phyloP scores from a whole-genome alignment of 176 grass and related monocot species.

The Aegilops tauschii region DNA sequence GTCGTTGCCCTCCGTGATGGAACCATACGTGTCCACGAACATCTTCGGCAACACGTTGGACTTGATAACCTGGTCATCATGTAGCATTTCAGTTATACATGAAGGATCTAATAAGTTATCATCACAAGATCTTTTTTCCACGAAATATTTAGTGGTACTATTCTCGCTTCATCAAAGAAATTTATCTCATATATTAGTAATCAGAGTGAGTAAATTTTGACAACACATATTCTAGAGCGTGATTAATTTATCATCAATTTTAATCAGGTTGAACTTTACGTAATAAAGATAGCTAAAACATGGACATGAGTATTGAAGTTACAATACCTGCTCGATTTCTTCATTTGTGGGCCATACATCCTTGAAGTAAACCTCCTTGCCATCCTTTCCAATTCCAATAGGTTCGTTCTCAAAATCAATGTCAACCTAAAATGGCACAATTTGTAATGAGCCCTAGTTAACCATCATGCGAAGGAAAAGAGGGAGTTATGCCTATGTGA shows the following conservation, averaged over 20 bases:
- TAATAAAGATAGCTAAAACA: no score
- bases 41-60: slow-evolving; percentile 75
- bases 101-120: not conserved
- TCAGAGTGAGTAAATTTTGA: no score
- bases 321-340: slow-evolving; percentile 73
- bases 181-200: no score
- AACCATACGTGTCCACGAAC: slow-evolving; percentile 75
- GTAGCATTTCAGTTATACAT: slow-evolving; percentile 17
- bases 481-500: not conserved
- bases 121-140: not conserved
- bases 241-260: no score
- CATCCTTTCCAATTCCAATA: slow-evolving; percentile 84
- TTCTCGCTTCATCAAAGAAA: not conserved
- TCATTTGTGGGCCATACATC: slow-evolving; percentile 98
- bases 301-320: not conserved
- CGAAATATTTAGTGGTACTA: not conserved
- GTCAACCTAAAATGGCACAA: slow-evolving; percentile 56
- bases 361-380: slow-evolving; percentile 78
- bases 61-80: slow-evolving; percentile 58
- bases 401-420: slow-evolving; percentile 99
- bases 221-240: no score
- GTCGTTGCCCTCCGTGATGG: slow-evolving; percentile 72
- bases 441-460: not conserved
- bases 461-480: not conserved
- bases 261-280: no score